These are phyloP conservation scores for Thuidium tamariscinum DNA, from an alignment of 225 moss, liverwort and hornwort genomes.

Conservation along the genomic window DNA sequence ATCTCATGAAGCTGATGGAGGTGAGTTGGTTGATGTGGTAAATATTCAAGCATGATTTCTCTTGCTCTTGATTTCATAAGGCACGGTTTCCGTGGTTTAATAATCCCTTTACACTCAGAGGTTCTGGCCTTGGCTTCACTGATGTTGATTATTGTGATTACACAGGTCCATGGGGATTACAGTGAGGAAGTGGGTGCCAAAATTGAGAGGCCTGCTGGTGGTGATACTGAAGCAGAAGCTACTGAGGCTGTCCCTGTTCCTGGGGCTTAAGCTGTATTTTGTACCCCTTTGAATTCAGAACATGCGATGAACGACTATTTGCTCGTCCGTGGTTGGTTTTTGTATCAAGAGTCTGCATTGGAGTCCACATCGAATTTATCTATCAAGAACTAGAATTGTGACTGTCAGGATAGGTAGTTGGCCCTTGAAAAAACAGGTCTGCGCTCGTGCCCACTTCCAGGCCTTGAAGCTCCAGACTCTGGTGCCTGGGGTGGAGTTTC, in stretches of 20 bases:
- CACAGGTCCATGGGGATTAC: conserved; percentile 12
- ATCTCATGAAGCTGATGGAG: neutral
- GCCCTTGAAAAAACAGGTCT: neutral
- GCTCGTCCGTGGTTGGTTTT: too few species aligned
- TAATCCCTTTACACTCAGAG: neutral
- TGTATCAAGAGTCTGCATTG: neutral
- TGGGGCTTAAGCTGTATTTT: neutral
- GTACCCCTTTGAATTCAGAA: neutral
- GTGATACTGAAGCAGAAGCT: neutral
- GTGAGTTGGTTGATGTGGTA: neutral
- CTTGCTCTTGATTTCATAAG: neutral
- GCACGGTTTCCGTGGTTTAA: neutral
- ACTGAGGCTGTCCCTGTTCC: neutral
- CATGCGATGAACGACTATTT: neutral
- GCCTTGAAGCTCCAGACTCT: neutral
- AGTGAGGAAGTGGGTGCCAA: conserved; percentile 20
- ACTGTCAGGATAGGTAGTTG: neutral
- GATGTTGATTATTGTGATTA: neutral
- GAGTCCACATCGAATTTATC: neutral
- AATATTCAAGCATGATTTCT: neutral
- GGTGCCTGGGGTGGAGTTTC: neutral
- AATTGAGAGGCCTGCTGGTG: conserved; percentile 22
- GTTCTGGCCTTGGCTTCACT: neutral
- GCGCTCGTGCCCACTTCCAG: neutral
- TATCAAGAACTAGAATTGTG: neutral